phyloP scores from a whole-genome alignment of 129 eudicot species.

The Flaveria trinervia region DNA sequence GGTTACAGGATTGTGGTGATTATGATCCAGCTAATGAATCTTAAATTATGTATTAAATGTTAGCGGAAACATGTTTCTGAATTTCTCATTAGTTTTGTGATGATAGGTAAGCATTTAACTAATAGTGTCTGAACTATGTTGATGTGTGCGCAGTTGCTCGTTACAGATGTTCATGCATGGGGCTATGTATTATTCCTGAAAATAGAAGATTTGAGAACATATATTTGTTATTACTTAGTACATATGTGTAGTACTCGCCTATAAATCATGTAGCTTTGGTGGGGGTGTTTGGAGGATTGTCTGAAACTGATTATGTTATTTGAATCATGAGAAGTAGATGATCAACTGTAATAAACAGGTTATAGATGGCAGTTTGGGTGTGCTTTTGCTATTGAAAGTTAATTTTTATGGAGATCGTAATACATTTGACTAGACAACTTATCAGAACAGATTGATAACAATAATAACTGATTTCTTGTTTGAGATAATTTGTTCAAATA shows the following conservation, averaged over 20 bases:
- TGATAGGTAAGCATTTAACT: not conserved
- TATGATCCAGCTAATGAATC: not conserved
- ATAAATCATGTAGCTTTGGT: not conserved
- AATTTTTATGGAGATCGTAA: not conserved
- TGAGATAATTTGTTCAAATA: not conserved
- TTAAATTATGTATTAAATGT: not conserved
- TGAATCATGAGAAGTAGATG: not conserved
- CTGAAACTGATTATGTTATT: not conserved
- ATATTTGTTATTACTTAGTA: not conserved
- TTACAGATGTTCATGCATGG: not conserved
- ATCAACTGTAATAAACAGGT: not conserved
- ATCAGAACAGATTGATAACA: not conserved
- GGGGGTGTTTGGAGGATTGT: not conserved
- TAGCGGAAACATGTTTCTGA: not conserved
- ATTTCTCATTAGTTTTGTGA: not conserved
- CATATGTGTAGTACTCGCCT: not conserved
- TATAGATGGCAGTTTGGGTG: not conserved
- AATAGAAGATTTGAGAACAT: not conserved
- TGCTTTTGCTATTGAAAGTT: not conserved
- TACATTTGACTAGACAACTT: not conserved
- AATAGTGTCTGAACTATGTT: not conserved
- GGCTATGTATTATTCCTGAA: not conserved
- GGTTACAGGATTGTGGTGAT: not conserved
- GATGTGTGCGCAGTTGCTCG: not conserved
- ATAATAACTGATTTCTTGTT: not conserved